phyloP scores from a whole-genome alignment of 257 asterid species.

The Haberlea rhodopensis region DNA sequence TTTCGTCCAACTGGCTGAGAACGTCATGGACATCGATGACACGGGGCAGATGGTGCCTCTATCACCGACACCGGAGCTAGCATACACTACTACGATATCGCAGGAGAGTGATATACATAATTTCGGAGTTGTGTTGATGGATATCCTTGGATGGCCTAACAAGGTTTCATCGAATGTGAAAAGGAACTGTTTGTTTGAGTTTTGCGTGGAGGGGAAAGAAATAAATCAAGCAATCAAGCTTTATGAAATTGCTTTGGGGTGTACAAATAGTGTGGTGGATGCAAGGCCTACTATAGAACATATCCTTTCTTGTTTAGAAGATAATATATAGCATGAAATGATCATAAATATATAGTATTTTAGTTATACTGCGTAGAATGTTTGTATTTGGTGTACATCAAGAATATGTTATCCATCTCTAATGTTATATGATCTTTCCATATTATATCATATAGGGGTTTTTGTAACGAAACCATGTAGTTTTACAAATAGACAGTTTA shows the following conservation, averaged over 20 bases:
- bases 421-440: too few relatives aligned
- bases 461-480: too few relatives aligned
- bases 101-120: conserved; percentile 44
- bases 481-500: too few relatives aligned
- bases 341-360: background rate
- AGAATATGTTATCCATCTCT: background rate
- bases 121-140: conserved; percentile 52
- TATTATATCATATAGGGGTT: too few relatives aligned
- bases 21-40: conserved; percentile 28
- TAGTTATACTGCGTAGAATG: background rate
- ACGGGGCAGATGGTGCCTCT: conserved; percentile 26
- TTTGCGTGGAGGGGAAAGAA: conserved; percentile 27
- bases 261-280: conserved; percentile 32
- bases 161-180: background rate
- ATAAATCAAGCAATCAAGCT: conserved; percentile 30
- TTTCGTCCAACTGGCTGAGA: conserved; percentile 44
- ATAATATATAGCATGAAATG: background rate
- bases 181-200: conserved; percentile 27
- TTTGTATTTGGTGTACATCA: background rate
- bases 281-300: conserved; percentile 42
- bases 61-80: background rate
- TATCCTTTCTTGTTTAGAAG: conserved; percentile 24
- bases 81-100: conserved; percentile 22
- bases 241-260: conserved; percentile 33
- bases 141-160: conserved; percentile 35